These are phyloP conservation scores for Nicotiana benthamiana DNA, from an alignment of 257 asterid genomes.

Conservation along the genomic window DNA sequence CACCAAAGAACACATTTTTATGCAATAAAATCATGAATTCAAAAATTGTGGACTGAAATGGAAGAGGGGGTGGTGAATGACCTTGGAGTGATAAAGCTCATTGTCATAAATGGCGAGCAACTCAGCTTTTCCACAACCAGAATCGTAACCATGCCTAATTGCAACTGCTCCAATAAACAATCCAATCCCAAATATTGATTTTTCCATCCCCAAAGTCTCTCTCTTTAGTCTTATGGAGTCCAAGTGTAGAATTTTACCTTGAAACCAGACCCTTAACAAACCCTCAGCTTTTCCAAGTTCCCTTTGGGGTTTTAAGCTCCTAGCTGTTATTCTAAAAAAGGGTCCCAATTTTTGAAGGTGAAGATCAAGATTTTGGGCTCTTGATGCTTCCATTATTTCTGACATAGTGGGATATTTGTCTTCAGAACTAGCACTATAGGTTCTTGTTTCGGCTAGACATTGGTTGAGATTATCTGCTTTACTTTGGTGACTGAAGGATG, in stretches of 20 bases:
- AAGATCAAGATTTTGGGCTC: constrained; percentile 60
- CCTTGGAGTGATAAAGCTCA: constrained; percentile 78
- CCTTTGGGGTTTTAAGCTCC: constrained; percentile 27
- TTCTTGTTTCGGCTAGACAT: background rate
- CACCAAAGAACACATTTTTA: background rate
- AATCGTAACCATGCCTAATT: constrained; percentile 62
- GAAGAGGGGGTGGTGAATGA: background rate
- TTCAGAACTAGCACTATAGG: background rate
- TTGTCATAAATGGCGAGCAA: constrained; percentile 87
- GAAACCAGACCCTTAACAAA: constrained; percentile 60
- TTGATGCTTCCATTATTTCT: constrained; percentile 63
- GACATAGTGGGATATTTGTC: constrained; percentile 52
- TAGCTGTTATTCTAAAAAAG: constrained; percentile 70
- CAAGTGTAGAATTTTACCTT: constrained; percentile 70
- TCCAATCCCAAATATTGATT: constrained; percentile 85
- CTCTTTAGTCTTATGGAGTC: constrained; percentile 61
- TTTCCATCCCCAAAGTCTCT: constrained; percentile 72
- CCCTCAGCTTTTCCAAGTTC: constrained; percentile 86
- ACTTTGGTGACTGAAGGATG: background rate
- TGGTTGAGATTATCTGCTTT: too few species aligned
- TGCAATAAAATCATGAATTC: background rate
- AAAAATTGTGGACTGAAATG: background rate
- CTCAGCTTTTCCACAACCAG: constrained; percentile 69
- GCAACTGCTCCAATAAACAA: constrained; percentile 91
- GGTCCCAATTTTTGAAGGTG: constrained; percentile 64